A percentile compares a stretch with the other conserved stretches of the same genome.
phyloP scores from a whole-genome alignment of 108 stramenopile species.

The Schizochytrium sp. region DNA sequence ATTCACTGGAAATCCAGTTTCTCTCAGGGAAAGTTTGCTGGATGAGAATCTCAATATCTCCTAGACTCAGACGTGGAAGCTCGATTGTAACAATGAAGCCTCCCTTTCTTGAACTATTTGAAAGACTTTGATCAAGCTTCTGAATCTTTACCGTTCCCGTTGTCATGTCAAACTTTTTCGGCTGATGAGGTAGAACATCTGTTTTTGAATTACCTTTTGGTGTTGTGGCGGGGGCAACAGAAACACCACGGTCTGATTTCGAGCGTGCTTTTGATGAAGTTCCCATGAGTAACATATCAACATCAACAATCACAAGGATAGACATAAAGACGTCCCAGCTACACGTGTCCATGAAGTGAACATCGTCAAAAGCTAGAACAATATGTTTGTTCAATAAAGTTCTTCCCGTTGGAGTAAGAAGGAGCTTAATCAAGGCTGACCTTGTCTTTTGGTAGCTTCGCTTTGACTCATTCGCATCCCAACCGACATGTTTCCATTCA shows the following conservation, averaged over 20 bases:
- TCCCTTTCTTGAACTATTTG: neutral
- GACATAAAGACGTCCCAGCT: conserved; percentile 52
- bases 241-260: no score
- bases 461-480: neutral
- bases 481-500: neutral
- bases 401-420: neutral
- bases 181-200: no score
- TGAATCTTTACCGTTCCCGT: no score
- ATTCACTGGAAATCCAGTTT: conserved; percentile 3
- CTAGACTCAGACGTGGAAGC: neutral
- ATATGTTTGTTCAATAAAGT: neutral
- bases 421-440: neutral
- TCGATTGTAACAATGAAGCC: neutral
- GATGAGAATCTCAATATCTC: conserved; percentile 3
- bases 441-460: neutral
- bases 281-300: neutral
- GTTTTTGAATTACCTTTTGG: neutral
- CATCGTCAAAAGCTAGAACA: conserved; percentile 9
- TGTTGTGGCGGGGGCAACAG: neutral
- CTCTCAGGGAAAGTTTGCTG: neutral
- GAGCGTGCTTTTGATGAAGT: neutral
- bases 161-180: no score
- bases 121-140: no score
- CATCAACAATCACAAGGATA: neutral
- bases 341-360: conserved; percentile 50